Base-by-base conservation (phyloP, 108 stramenopile genomes). In the Phaeodactylum tricornutum region DNA sequence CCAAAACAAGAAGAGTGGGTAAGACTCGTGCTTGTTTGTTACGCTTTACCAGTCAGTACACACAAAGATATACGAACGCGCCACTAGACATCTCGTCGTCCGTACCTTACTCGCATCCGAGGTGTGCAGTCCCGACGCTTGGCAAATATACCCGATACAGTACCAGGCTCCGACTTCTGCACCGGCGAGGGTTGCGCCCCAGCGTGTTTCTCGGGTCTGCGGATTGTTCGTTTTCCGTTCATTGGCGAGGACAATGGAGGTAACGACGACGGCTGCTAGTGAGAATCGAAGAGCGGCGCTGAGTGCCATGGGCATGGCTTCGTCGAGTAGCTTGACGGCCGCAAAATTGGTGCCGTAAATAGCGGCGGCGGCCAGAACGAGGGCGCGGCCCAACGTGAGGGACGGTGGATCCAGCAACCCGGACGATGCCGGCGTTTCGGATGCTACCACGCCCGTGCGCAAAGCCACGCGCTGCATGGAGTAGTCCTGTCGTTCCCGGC, bases 111-210 rank as follows among this genome's bases (percentile, higher is more conserved):
- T 73, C 3, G 92, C 88, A 21, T 62, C 48, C 11, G 75, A 72
- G 4, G 87, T 78, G 38, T 69, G 44, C 19, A 93, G 64, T 7
- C 84, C 82, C 38, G 74, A 51, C 0, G 92, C 81, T 71, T 93
- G 92, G 16, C 77, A 59, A 34, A 83, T 51, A 54, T 88, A 93
- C 16, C 81, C 92, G 29, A 79, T 48, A 4, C 63, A 61, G 47
- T 77, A 75, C 54, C 75, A 84, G 7, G 68, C 27, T 29, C 88
- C 92, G 33, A 90, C 58, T 64, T 90, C 92, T 43, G 81, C 62
- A 12, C 92, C 92, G 25, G 57, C 61, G 34, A 66, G 43, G 7
- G 60, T 41, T 14, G 62, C 79, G 12, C 30, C 29, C 22, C 25
- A 5, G 15, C 64, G 30, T 54, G 52, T 53, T 28, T 47, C 23